Evolutionary conservation across 108 stramenopile species (phyloP), one percentile per base, ranked within the genome.

Genomic region (Discostella pseudostelligera): DNA sequence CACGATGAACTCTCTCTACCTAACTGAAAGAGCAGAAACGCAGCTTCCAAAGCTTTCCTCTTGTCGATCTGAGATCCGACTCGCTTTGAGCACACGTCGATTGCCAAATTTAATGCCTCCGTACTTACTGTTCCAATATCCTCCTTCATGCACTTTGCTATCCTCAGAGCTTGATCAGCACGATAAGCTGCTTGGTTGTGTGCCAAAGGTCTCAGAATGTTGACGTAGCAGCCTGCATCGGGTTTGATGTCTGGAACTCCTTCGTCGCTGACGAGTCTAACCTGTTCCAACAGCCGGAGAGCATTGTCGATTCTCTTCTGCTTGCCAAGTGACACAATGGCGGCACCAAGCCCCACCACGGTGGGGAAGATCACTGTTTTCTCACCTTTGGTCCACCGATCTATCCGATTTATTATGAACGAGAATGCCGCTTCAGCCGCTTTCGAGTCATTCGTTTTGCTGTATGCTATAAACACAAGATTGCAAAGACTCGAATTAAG

Each of bases 381-480:
- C 6, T 53, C 63, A 35, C 63, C 68, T 28, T 62, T 11, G 4
- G 36, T 44, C 12, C 35, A 59, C n/a, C 68, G 62, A 39, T 55
- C 19, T 32, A 77, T 57, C 45, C 68, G 61, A 17, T 64, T 50
- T 0, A 57, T 29, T 42, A 77, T 65, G 20, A 77, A 77, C 8
- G 57, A 59, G 0, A 59, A 17, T 7, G 54, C 62, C 42, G 39
- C 55, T 20, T 56, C 68, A 19, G 64, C 63, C 12, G 69, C 60
- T 29, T 55, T 42, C 26, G 48, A 43, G 21, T 43, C 44, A 45
- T 70, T 77, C 36, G 32, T n/a, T 37, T 69, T 70, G 16, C 62
- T 77, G 45, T 64, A 69, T 28, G 68, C 62, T 25, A 77, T 40
- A 40, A 69, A 46, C 22, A 77, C 76, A 50, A 77, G 60, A 42